phyloP scores from a whole-genome alignment of 148 eudicot genomes.

The Silene latifolia region DNA sequence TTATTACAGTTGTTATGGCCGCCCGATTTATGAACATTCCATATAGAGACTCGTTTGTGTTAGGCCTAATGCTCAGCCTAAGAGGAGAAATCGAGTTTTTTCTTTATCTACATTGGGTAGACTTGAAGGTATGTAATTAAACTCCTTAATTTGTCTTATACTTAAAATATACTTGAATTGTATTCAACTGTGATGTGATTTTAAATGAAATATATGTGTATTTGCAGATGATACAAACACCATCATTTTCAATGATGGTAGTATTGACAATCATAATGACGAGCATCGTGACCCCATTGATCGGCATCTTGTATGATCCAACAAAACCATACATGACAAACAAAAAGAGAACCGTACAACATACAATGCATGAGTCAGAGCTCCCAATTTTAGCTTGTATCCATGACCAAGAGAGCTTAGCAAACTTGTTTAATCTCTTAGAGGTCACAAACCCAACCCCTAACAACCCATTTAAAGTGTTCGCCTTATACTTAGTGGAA shows the following conservation, averaged over 20 bases:
- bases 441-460: constrained; percentile 51
- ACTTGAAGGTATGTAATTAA: constrained; percentile 43
- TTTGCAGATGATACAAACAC: constrained; percentile 49
- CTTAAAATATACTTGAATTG: no score
- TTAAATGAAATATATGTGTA: no score
- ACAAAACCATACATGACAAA: constrained; percentile 80
- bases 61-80: constrained; percentile 63
- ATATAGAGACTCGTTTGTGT: constrained; percentile 47
- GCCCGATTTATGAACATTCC: constrained; percentile 49
- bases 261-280: constrained; percentile 39
- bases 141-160: no score
- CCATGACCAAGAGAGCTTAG: constrained; percentile 51
- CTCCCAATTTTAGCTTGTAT: constrained; percentile 53
- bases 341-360: constrained; percentile 78
- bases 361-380: constrained; percentile 51
- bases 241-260: constrained; percentile 65
- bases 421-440: constrained; percentile 50
- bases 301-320: constrained; percentile 66
- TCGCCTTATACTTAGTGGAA: constrained; percentile 62
- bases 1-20: constrained; percentile 36
- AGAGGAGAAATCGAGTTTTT: constrained; percentile 78
- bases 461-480: constrained; percentile 39
- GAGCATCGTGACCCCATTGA: constrained; percentile 55
- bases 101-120: constrained; percentile 65
- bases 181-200: no score